phyloP scores from a whole-genome alignment of 768 basidiomycete species.

The Naganishia onofrii region DNA sequence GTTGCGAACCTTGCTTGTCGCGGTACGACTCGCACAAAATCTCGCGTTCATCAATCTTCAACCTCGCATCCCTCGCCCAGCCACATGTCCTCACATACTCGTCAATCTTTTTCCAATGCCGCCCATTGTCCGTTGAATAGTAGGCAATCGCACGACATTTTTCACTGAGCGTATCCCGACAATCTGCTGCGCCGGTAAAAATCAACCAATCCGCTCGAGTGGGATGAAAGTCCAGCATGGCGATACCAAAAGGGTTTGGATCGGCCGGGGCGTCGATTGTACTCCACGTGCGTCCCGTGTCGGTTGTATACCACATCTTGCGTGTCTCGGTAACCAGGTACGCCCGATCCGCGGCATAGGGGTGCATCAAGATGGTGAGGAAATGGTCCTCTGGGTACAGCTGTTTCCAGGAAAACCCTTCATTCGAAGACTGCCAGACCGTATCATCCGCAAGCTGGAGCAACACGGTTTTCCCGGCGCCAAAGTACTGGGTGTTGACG shows the following conservation, averaged over 20 bases:
- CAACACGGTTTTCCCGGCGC: slow-evolving; percentile 74
- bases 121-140: slow-evolving; percentile 74
- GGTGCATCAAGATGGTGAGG: slow-evolving; percentile 82
- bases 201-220: slow-evolving; percentile 72
- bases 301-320: slow-evolving; percentile 74
- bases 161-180: slow-evolving; percentile 54
- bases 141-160: slow-evolving; percentile 73
- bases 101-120: slow-evolving; percentile 72
- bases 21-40: slow-evolving; percentile 88
- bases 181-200: slow-evolving; percentile 78
- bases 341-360: slow-evolving; percentile 72
- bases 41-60: slow-evolving; percentile 77
- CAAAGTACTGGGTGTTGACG: slow-evolving; percentile 79
- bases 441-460: slow-evolving; percentile 71
- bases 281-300: slow-evolving; percentile 74
- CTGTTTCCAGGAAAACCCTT: slow-evolving; percentile 86
- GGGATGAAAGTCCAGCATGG: slow-evolving; percentile 83
- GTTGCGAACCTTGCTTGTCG: slow-evolving; percentile 77
- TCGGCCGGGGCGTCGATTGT: slow-evolving; percentile 60
- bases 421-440: slow-evolving; percentile 92
- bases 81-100: slow-evolving; percentile 85
- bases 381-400: slow-evolving; percentile 64
- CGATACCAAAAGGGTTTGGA: slow-evolving; percentile 74
- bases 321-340: slow-evolving; percentile 75
- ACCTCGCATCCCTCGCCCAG: slow-evolving; percentile 77